Percentiles rank a stretch among this genome's conserved stretches.
phyloP scores from a whole-genome alignment of 177 flowering plant species.

The Tripterygium wilfordii region DNA sequence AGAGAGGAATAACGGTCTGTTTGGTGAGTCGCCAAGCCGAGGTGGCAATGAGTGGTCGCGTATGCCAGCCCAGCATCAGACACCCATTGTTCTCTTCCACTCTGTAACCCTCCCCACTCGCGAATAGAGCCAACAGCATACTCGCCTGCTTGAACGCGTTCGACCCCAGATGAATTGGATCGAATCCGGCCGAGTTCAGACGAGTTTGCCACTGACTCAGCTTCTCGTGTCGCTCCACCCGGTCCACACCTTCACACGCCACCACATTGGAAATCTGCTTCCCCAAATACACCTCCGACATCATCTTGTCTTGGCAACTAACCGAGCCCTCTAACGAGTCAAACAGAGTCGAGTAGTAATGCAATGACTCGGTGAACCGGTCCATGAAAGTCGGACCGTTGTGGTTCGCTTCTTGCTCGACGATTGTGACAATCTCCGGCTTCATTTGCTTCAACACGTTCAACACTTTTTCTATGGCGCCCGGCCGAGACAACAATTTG shows the following conservation, averaged over 20 bases:
- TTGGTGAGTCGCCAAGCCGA: conserved; percentile 69
- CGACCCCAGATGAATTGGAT: conserved; percentile 68
- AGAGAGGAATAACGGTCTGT: conserved; percentile 9
- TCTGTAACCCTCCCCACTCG: conserved; percentile 75
- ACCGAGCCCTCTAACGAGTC: conserved; percentile 72
- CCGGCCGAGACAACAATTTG: conserved; percentile 44
- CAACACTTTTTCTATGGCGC: conserved; percentile 56
- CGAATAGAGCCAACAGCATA: conserved; percentile 62
- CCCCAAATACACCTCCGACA: conserved; percentile 78
- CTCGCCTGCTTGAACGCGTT: conserved; percentile 91
- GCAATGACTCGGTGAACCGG: conserved; percentile 70
- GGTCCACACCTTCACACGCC: conserved; percentile 71
- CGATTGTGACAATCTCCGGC: conserved; percentile 67
- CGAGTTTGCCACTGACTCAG: conserved; percentile 60
- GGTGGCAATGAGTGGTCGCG: conserved; percentile 81
- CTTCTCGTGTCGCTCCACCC: conserved; percentile 83
- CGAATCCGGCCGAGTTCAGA: conserved; percentile 58
- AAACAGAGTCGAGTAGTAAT: conserved; percentile 83
- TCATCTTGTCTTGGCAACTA: conserved; percentile 42
- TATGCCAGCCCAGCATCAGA: conserved; percentile 86
- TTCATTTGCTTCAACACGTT: conserved; percentile 40
- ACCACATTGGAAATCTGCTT: conserved; percentile 80
- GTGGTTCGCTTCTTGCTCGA: conserved; percentile 77
- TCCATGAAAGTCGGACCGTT: conserved; percentile 60
- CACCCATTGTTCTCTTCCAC: conserved; percentile 85